A percentile compares a stretch with the other conserved stretches of the same genome.
Evolutionary conservation across 352 stramenopile species (phyloP).

Genomic region (Phytophthora sojae): DNA sequence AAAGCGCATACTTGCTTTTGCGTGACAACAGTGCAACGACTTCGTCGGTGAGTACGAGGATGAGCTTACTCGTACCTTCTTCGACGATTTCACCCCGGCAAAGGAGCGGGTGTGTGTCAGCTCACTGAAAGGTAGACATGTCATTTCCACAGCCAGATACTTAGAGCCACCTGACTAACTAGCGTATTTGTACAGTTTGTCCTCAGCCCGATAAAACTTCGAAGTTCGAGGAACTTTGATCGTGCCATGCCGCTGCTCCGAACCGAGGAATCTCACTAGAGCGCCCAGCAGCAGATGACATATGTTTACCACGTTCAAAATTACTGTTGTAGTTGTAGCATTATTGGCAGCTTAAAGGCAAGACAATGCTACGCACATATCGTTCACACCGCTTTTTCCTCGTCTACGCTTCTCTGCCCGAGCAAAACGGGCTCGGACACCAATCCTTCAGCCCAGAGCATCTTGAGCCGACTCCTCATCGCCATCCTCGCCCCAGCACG

Average conservation of each 20-base stretch:
- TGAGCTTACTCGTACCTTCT: constrained; percentile 79
- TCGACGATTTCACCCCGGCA: constrained; percentile 78
- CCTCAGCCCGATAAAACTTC: constrained; percentile 14
- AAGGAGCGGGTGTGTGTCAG: constrained; percentile 65
- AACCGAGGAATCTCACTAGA: constrained; percentile 20
- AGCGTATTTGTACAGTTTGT: constrained; percentile 25
- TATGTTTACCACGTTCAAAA: constrained; percentile 7
- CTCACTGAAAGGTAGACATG: constrained; percentile 54
- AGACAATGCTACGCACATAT: constrained; percentile 23
- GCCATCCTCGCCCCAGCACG: constrained; percentile 82
- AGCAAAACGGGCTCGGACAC: not conserved
- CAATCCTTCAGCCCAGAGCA: constrained; percentile 30
- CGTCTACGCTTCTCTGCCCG: constrained; percentile 1
- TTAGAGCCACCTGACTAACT: not conserved
- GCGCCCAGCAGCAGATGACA: not conserved
- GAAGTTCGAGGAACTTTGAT: constrained; percentile 57
- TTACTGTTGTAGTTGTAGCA: not conserved
- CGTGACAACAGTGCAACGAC: constrained; percentile 60
- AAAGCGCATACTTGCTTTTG: not conserved
- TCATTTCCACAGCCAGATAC: not conserved
- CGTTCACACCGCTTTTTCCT: constrained; percentile 5
- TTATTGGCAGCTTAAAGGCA: constrained; percentile 20
- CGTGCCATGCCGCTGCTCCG: not conserved
- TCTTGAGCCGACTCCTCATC: constrained; percentile 39
- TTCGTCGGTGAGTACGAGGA: constrained; percentile 86